phyloP scores from a whole-genome alignment of 1,284 basidiomycete genomes.

The Rhodofomes roseus region DNA sequence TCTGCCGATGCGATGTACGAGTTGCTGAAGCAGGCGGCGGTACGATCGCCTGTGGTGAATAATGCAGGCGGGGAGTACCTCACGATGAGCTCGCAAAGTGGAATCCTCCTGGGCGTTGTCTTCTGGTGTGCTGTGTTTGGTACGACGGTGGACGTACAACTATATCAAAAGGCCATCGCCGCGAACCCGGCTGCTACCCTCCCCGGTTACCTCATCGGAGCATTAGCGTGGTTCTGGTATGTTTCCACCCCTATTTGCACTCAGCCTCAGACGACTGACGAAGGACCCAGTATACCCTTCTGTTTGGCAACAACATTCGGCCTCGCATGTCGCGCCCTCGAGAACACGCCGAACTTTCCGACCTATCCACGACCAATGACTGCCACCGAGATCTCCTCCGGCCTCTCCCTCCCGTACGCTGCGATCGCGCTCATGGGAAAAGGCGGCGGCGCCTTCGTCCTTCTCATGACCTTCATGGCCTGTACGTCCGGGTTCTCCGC shows the following conservation, averaged over 20 bases:
- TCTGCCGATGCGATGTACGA: conserved; percentile 28
- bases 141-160: conserved; percentile 7
- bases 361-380: neutral
- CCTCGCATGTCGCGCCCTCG: neutral
- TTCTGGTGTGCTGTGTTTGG: conserved; percentile 9
- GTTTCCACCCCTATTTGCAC: neutral
- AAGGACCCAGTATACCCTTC: neutral
- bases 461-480: conserved; percentile 37
- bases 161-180: conserved; percentile 22
- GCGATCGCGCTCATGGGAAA: conserved; percentile 7
- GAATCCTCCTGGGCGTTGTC: conserved; percentile 3
- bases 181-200: conserved; percentile 28
- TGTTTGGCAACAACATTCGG: neutral
- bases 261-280: neutral
- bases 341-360: neutral
- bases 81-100: conserved; percentile 29
- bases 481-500: conserved; percentile 43
- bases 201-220: conserved; percentile 33
- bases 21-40: conserved; percentile 27
- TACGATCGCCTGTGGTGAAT: conserved; percentile 28
- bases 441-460: conserved; percentile 18
- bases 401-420: conserved; percentile 5
- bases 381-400: conserved; percentile 5
- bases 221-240: conserved; percentile 33
- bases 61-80: conserved; percentile 38